Evolutionary conservation across 306 rosid genomes (phyloP), one percentile per base, ranked within the genome.

Genomic region (Potentilla sterilis): DNA sequence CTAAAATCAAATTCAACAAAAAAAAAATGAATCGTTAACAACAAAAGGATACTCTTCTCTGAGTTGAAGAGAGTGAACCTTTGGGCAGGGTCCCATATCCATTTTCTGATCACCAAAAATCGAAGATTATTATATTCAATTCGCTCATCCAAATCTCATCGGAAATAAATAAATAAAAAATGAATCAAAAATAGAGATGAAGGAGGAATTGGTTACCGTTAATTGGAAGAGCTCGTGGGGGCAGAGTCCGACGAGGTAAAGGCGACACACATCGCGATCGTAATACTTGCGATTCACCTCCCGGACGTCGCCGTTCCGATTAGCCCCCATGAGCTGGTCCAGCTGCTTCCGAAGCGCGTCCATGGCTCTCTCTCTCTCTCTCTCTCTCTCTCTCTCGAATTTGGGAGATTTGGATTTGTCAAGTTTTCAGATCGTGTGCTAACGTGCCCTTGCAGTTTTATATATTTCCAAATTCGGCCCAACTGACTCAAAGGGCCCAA

Each of bases 1-100:
- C 11, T 24, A 24, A 19, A 57, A 18, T 49, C 37, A 12, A 48
- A 35, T 6, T 6, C 22, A 51, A 66, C 1, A 1, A 24, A 47
- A 65, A 41, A 18, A 49, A 47, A 2, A 3, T 28, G 28, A 44
- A 67, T 62, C 16, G 34, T 16, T 5, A 9, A 65, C 1, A 13
- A 18, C 14, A 51, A 69, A 89, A 89, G 96, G 98, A 96, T 96
- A 96, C 99, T 96, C 99, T 80, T 92, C 93, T 77, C 99, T 86
- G 64, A 96, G 93, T 89, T 92, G 99, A 86, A 96, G 81, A n/a
- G 99, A 96, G 81, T 96, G 99, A 9, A 92, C 96, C 87, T 96
- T 96, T 6, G 98, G 97, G 83, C 99, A 96, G 0, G 99, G 97
- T 2, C 99, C 98, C 99, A 92, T 96, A 72, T 96, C 98, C 98